A percentile compares a stretch with the other conserved stretches of the same genome.
phyloP scores from a whole-genome alignment of 1,139 yeast species.

The Trichomonascaceae sp. region DNA sequence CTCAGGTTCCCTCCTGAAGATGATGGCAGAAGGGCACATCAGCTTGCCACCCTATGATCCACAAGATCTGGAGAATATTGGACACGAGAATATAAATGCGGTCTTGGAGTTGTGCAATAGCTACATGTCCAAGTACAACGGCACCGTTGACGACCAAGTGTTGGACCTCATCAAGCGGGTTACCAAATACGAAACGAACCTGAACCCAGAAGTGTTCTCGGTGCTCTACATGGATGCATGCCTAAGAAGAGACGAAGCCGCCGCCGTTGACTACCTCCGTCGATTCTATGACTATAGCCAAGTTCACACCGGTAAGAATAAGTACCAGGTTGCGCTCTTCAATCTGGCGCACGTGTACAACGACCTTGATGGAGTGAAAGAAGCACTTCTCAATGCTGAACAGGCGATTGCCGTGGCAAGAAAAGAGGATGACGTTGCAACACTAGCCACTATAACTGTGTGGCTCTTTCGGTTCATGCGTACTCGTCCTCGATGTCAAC shows the following conservation, averaged over 20 bases:
- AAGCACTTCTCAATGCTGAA: conserved; percentile 68
- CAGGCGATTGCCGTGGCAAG: conserved; percentile 85
- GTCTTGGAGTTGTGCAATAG: background rate
- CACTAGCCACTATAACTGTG: conserved; percentile 62
- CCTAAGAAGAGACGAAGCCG: conserved; percentile 53
- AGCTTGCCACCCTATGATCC: too few relatives aligned
- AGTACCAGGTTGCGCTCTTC: conserved; percentile 71
- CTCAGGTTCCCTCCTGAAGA: background rate
- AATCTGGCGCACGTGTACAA: conserved; percentile 71
- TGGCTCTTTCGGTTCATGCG: conserved; percentile 68
- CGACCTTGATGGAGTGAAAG: conserved; percentile 57
- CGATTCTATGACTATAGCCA: conserved; percentile 81
- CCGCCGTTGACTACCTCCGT: conserved; percentile 59
- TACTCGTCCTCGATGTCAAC: conserved; percentile 40
- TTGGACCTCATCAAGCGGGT: conserved; percentile 27
- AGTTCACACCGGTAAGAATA: conserved; percentile 48
- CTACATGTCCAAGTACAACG: conserved; percentile 33
- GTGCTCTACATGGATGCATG: conserved; percentile 52
- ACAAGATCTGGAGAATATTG: too few relatives aligned
- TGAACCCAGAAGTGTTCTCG: conserved; percentile 53
- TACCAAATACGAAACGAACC: conserved; percentile 33
- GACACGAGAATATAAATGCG: too few relatives aligned
- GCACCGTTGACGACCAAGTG: conserved; percentile 33
- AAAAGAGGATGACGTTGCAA: conserved; percentile 64
- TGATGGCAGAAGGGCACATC: background rate